Evolutionary conservation across 2,329 filamentous ascomycete genomes (phyloP).

Genomic region (Neodidymelliopsis sp.): DNA sequence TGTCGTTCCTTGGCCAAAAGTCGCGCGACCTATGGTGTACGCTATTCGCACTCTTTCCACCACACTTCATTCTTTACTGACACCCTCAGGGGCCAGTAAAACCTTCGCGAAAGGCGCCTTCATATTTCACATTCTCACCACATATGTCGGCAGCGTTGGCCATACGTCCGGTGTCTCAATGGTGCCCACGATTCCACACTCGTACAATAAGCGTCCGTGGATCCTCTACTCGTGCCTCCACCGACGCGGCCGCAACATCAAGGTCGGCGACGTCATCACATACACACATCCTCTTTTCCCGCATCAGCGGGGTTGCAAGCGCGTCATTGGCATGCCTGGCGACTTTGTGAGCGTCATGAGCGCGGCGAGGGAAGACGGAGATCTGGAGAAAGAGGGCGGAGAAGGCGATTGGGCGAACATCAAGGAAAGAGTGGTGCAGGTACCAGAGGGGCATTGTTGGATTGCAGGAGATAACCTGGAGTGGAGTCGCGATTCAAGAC

Average conservation of each 20-base stretch:
- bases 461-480: constrained; percentile 86
- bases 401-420: constrained; percentile 39
- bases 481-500: constrained; percentile 83
- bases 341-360: constrained; percentile 76
- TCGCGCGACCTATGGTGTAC: constrained; percentile 16
- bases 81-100: constrained; percentile 18
- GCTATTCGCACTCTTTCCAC: background rate
- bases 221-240: constrained; percentile 40
- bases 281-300: constrained; percentile 75
- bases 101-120: constrained; percentile 26
- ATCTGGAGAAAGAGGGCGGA: constrained; percentile 28
- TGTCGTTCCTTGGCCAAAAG: constrained; percentile 10
- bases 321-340: constrained; percentile 66
- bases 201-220: constrained; percentile 21
- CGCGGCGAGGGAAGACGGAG: constrained; percentile 54
- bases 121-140: constrained; percentile 45
- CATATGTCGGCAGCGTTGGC: constrained; percentile 68
- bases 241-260: constrained; percentile 65
- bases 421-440: constrained; percentile 68
- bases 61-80: constrained; percentile 6
- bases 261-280: constrained; percentile 84
- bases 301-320: constrained; percentile 73
- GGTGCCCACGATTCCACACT: constrained; percentile 76
- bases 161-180: constrained; percentile 79
- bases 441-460: constrained; percentile 93